phyloP scores from a whole-genome alignment of 2,329 filamentous ascomycete genomes.

The Xylariales sp. region DNA sequence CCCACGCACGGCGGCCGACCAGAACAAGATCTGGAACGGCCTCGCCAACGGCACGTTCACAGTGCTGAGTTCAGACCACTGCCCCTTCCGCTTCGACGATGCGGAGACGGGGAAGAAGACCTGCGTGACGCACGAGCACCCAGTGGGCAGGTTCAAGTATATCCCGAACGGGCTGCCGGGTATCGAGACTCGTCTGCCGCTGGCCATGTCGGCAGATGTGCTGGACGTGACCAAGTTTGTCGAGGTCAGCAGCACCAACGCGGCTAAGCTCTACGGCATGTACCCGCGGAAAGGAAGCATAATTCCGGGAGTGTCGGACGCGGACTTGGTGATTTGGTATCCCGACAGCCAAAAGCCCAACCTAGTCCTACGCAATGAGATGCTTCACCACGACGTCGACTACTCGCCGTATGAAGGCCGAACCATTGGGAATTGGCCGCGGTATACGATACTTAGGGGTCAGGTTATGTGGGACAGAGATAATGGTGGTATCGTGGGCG shows the following conservation, averaged over 20 bases:
- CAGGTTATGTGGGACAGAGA: constrained; percentile 54
- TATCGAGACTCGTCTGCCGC: constrained; percentile 50
- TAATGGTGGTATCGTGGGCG: constrained; percentile 42
- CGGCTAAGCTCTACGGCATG: constrained; percentile 54
- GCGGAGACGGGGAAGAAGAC: constrained; percentile 40
- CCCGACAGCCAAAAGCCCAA: constrained; percentile 36
- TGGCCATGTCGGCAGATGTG: constrained; percentile 35
- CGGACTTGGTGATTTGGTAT: constrained; percentile 56
- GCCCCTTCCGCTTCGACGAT: constrained; percentile 45
- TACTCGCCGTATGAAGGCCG: constrained; percentile 60
- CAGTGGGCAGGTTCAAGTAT: constrained; percentile 44
- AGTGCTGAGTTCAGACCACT: constrained; percentile 39
- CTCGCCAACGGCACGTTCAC: constrained; percentile 48
- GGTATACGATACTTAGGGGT: constrained; percentile 56
- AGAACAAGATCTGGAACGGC: constrained; percentile 46
- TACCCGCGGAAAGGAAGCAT: constrained; percentile 45
- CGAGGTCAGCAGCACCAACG: constrained; percentile 48
- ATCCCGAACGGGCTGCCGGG: constrained; percentile 57
- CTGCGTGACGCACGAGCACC: constrained; percentile 37
- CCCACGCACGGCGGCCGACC: constrained; percentile 40
- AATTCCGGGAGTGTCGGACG: constrained; percentile 46
- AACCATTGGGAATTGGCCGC: constrained; percentile 54
- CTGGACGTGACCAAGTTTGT: constrained; percentile 47
- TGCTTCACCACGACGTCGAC: constrained; percentile 58
- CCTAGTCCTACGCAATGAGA: constrained; percentile 43